phyloP scores from a whole-genome alignment of 306 rosid genomes.

The Cucumis hystrix region DNA sequence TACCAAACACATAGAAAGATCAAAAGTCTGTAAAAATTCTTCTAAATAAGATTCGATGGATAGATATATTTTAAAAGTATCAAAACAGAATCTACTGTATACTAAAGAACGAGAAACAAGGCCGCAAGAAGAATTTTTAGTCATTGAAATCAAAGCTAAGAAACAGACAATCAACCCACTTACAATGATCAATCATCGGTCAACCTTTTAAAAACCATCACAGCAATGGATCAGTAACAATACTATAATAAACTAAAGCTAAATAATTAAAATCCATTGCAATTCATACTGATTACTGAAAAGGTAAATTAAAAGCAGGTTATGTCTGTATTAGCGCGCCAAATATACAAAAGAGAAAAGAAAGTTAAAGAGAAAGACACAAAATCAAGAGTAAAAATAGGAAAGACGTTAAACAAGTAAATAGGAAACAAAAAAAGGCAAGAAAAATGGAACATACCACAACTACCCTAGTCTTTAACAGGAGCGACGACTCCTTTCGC shows the following conservation, averaged over 20 bases:
- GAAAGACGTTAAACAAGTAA: not conserved
- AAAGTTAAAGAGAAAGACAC: not conserved
- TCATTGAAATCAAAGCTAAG: not conserved
- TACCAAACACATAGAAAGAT: too few relatives aligned
- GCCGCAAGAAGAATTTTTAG: not conserved
- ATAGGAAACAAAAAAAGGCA: not conserved
- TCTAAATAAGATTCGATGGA: not conserved
- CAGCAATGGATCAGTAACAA: not conserved
- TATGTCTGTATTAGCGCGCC: too few relatives aligned
- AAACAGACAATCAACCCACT: not conserved
- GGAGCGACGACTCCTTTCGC: slow-evolving; percentile 56
- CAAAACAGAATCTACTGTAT: not conserved
- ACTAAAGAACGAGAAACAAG: not conserved
- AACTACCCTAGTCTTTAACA: slow-evolving; percentile 80
- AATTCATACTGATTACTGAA: not conserved
- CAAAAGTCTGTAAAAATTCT: not conserved
- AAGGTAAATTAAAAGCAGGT: too few relatives aligned
- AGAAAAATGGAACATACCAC: slow-evolving; percentile 39
- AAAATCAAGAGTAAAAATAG: not conserved
- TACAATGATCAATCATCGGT: not conserved
- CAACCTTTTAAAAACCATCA: not conserved
- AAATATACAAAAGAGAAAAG: not conserved
- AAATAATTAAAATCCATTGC: not conserved
- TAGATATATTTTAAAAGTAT: too few relatives aligned
- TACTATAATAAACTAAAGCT: not conserved